Evolutionary conservation across 2,329 filamentous ascomycete genomes (phyloP), one percentile per base, ranked within the genome.

Genomic region (Aspergillus pseudotamarii): DNA sequence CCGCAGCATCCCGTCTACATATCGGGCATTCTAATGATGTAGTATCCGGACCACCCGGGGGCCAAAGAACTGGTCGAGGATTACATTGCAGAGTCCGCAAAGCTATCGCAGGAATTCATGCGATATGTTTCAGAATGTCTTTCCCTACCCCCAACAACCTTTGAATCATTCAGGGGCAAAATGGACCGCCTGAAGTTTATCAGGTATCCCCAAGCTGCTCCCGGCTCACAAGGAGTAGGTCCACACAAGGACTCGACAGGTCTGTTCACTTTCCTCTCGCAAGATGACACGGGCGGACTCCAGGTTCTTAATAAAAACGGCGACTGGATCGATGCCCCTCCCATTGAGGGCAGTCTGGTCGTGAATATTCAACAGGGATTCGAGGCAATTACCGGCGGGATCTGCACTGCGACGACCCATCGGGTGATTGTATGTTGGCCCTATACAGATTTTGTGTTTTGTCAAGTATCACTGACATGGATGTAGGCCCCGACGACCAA

Each of bases 131-230:
- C 85, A n/a, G 84, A 87, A 71, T 80, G 79, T 14, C 78, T 87
- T n/a, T 82, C 80, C 0, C 77, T 87, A 0, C 69, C 80, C 0
- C 58, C 77, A 0, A 74, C 77, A 19, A 83, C 85, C 0, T 86
- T 87, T 68, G 78, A 81, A 61, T 75, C 74, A 14, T 86, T 86
- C 75, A 71, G 70, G 57, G 76, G 76, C 2, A 70, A 69, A 4
- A 86, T 87, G 76, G 84, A 85, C 69, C 70, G 76, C 64, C 76
- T 87, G 46, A 87, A 87, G 60, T 84, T 86, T 60, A 79, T 86
- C 61, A 86, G 85, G 69, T 86, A 86, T 61, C 85, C 84, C 0
- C 82, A 66, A 5, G 62, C 71, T 1, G 58, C 69, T 16, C 66
- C 68, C 2, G 73, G 69, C 32, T 81, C 80, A 0, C 85, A 87